Evolutionary conservation across 352 stramenopile species (phyloP).

Genomic region (Globisporangium emineosum): DNA sequence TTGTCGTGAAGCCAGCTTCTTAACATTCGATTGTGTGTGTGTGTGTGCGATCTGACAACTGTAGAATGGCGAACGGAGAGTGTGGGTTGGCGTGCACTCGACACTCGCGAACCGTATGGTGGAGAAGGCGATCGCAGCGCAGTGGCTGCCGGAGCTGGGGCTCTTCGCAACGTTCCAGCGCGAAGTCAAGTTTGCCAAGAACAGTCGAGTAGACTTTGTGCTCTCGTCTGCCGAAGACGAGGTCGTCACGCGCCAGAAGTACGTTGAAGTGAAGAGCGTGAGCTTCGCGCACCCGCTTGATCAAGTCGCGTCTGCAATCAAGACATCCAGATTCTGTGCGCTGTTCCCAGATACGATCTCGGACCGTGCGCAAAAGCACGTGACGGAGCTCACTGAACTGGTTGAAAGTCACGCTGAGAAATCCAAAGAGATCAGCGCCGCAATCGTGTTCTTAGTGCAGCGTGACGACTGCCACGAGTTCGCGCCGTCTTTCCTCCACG

Average conservation of each 20-base stretch:
- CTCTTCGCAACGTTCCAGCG: slow-evolving; percentile 50
- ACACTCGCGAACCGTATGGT: slow-evolving; percentile 79
- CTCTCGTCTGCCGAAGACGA: slow-evolving; percentile 36
- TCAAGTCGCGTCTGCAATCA: background rate
- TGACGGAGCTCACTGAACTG: slow-evolving; percentile 67
- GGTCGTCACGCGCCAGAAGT: slow-evolving; percentile 48
- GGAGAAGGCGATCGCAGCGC: slow-evolving; percentile 48
- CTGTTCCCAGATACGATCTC: slow-evolving; percentile 83
- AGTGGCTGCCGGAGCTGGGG: slow-evolving; percentile 67
- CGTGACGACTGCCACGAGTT: slow-evolving; percentile 74
- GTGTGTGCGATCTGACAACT: background rate
- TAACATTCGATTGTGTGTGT: background rate
- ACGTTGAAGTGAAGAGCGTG: slow-evolving; percentile 85
- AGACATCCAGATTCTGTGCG: slow-evolving; percentile 27
- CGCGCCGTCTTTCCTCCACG: slow-evolving; percentile 56
- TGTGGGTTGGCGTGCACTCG: slow-evolving; percentile 83
- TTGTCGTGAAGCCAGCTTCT: background rate
- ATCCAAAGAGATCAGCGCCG: slow-evolving; percentile 26
- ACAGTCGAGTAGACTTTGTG: slow-evolving; percentile 84
- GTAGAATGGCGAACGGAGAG: slow-evolving; percentile 61
- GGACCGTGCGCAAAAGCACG: slow-evolving; percentile 71
- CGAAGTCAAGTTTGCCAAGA: slow-evolving; percentile 78
- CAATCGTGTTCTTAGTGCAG: slow-evolving; percentile 79
- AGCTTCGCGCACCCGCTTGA: slow-evolving; percentile 40
- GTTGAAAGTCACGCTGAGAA: slow-evolving; percentile 22